phyloP scores from a whole-genome alignment of 176 grass and related monocot species.

The Aegilops tauschii region DNA sequence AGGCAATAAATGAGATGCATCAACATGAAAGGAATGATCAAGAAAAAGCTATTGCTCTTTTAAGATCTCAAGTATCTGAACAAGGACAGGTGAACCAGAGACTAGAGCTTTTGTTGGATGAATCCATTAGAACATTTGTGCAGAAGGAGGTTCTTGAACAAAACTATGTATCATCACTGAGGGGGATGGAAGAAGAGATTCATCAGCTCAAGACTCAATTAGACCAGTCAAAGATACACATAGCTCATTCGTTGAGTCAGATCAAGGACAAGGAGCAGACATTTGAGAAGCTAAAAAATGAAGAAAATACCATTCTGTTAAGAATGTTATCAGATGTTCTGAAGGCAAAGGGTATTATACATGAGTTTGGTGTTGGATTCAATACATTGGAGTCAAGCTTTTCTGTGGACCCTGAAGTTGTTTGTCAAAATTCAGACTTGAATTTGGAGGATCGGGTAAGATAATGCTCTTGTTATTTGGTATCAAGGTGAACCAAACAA shows the following conservation, averaged over 20 bases:
- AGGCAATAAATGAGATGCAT: slow-evolving; percentile 78
- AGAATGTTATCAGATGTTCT: slow-evolving; percentile 48
- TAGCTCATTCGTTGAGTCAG: slow-evolving; percentile 43
- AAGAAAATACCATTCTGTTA: slow-evolving; percentile 49
- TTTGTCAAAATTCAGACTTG: slow-evolving; percentile 44
- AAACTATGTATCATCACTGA: slow-evolving; percentile 44
- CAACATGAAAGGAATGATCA: slow-evolving; percentile 66
- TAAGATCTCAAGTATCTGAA: slow-evolving; percentile 57
- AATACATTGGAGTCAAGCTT: slow-evolving; percentile 35
- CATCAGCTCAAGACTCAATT: slow-evolving; percentile 40
- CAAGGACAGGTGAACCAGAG: slow-evolving; percentile 30
- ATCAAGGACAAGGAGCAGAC: slow-evolving; percentile 36
- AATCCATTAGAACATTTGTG: slow-evolving; percentile 45
- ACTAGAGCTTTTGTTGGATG: slow-evolving; percentile 49
- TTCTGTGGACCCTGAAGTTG: slow-evolving; percentile 13
- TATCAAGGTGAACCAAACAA: slow-evolving; percentile 60
- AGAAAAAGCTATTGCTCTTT: slow-evolving; percentile 58
- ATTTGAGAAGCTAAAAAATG: slow-evolving; percentile 50
- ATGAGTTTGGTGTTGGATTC: slow-evolving; percentile 47
- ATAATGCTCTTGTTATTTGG: slow-evolving; percentile 72
- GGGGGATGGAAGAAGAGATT: slow-evolving; percentile 40
- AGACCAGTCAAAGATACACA: slow-evolving; percentile 44
- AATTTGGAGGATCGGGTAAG: slow-evolving; percentile 70
- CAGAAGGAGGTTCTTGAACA: slow-evolving; percentile 64
- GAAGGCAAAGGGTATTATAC: slow-evolving; percentile 58